phyloP scores from a whole-genome alignment of 768 basidiomycete genomes.

The Trametes meyenii region DNA sequence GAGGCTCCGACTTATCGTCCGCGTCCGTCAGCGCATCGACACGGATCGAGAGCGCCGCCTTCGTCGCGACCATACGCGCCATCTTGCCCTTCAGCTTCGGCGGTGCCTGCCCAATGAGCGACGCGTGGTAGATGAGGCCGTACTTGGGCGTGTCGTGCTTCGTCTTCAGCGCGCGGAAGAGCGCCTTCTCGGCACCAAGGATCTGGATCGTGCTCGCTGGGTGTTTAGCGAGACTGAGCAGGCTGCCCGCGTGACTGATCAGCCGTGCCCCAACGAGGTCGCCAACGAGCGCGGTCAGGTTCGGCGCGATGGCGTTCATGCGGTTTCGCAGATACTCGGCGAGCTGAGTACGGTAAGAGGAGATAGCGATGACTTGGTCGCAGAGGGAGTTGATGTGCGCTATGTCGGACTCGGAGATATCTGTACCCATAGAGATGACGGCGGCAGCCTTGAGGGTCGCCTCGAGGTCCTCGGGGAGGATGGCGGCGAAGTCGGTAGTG shows the following conservation, averaged over 20 bases:
- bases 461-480: constrained; percentile 98
- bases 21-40: constrained; percentile 95
- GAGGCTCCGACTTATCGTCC: constrained; percentile 84
- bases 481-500: constrained; percentile 80
- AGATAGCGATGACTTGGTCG: constrained; percentile 97
- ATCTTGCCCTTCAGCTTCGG: constrained; percentile 99
- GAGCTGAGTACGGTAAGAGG: constrained; percentile 91
- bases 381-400: constrained; percentile 96
- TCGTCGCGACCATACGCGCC: constrained; percentile 99
- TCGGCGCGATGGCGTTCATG: constrained; percentile 98
- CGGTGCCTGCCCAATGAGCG: constrained; percentile 94
- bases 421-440: constrained; percentile 99
- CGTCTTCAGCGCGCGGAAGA: constrained; percentile 77
- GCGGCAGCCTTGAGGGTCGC: constrained; percentile 93
- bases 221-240: constrained; percentile 73
- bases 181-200: constrained; percentile 75
- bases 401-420: constrained; percentile 96
- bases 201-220: constrained; percentile 81
- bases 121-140: constrained; percentile 98
- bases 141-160: constrained; percentile 98
- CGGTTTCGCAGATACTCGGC: constrained; percentile 96
- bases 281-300: constrained; percentile 84
- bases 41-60: constrained; percentile 95
- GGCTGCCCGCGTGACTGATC: constrained; percentile 74
- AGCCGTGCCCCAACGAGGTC: constrained; percentile 77